Conservation (phyloP, 345 rosid genomes). For the Gossypium stocksii region DNA sequence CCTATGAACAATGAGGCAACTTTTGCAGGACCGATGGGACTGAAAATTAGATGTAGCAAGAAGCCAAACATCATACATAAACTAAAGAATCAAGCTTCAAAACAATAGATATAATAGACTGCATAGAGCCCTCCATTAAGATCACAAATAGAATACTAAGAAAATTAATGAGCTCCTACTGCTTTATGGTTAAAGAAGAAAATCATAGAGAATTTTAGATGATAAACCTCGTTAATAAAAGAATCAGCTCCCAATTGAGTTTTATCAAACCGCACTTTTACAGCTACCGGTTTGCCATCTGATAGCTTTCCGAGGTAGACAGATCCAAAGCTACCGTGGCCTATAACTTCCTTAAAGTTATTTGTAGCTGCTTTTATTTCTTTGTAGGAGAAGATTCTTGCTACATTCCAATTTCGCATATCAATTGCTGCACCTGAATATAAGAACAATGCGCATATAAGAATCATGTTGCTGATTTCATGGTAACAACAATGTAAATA, state of each 20-base stretch:
- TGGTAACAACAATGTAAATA: background rate
- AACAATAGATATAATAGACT: background rate
- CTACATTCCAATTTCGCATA: conserved; percentile 79
- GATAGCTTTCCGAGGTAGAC: conserved; percentile 81
- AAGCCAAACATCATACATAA: background rate
- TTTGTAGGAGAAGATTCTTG: conserved; percentile 68
- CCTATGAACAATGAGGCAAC: background rate
- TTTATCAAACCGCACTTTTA: conserved; percentile 80
- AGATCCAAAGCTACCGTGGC: conserved; percentile 88
- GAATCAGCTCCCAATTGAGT: conserved; percentile 94
- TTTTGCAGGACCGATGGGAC: background rate
- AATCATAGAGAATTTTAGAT: conserved; percentile 10
- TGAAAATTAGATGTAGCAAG: background rate
- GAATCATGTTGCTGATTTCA: conserved; percentile 5
- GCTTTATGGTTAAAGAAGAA: background rate
- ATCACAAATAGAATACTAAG: background rate
- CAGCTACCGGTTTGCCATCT: conserved; percentile 74
- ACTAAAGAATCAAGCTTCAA: background rate
- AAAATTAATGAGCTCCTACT: background rate
- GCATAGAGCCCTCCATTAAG: background rate
- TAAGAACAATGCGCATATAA: conserved; percentile 14
- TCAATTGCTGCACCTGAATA: conserved; percentile 44
- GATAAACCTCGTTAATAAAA: conserved; percentile 75
- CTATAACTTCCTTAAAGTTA: conserved; percentile 76
- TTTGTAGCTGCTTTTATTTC: conserved; percentile 79